phyloP scores from a whole-genome alignment of 352 stramenopile genomes.

The Phytophthora brassicae region DNA sequence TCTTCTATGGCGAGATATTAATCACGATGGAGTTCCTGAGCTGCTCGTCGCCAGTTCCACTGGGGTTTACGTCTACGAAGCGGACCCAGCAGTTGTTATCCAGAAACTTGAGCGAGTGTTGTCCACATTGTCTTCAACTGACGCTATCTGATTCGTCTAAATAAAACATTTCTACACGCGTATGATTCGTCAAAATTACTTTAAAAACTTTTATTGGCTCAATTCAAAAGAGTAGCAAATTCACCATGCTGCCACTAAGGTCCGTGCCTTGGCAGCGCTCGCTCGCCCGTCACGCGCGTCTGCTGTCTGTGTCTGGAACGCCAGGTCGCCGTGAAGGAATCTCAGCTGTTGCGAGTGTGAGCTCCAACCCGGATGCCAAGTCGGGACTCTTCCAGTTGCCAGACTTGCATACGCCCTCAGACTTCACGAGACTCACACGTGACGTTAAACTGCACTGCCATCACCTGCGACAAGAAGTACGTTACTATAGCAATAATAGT shows the following conservation, averaged over 20 bases:
- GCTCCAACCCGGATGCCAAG: constrained; percentile 13
- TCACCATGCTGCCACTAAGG: constrained; percentile 13
- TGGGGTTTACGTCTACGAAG: constrained; percentile 70
- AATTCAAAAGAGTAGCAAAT: constrained; percentile 2
- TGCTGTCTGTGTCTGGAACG: constrained; percentile 28
- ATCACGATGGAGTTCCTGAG: constrained; percentile 63
- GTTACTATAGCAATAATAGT: constrained; percentile 1
- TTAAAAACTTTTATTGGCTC: not conserved
- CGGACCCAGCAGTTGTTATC: constrained; percentile 42
- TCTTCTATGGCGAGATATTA: constrained; percentile 65
- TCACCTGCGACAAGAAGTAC: constrained; percentile 59
- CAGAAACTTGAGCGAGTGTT: constrained; percentile 35
- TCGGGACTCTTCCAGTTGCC: constrained; percentile 76
- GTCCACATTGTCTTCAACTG: constrained; percentile 14
- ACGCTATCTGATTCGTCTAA: constrained; percentile 13
- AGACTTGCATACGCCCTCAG: constrained; percentile 51
- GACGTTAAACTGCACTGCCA: constrained; percentile 61
- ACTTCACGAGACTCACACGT: constrained; percentile 62
- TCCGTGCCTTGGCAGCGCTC: constrained; percentile 1
- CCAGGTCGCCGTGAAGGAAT: constrained; percentile 14
- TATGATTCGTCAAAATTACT: not conserved
- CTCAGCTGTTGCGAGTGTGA: constrained; percentile 14
- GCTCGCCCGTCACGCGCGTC: constrained; percentile 19
- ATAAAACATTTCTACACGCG: not conserved
- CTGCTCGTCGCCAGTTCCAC: constrained; percentile 65